phyloP scores from a whole-genome alignment of 2,329 filamentous ascomycete genomes.

The Sporothrix schenckii region DNA sequence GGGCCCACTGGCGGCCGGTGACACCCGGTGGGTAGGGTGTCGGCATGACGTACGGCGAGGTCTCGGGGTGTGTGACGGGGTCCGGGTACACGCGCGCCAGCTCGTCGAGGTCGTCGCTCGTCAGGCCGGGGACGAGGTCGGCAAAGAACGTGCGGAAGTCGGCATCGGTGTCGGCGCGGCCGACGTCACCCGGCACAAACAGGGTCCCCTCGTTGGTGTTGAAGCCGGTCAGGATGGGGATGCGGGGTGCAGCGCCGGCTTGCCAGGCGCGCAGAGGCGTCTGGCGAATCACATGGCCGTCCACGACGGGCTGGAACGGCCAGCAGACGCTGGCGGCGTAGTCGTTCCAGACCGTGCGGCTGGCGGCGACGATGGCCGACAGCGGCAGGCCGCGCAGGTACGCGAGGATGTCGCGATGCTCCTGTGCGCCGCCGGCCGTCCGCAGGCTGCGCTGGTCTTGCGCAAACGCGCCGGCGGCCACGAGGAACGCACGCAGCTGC shows the following conservation, averaged over 20 bases:
- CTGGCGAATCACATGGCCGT: conserved; percentile 59
- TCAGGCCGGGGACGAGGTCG: conserved; percentile 61
- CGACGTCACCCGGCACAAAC: conserved; percentile 56
- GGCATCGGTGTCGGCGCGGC: conserved; percentile 48
- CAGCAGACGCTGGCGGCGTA: conserved; percentile 54
- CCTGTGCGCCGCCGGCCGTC: conserved; percentile 36
- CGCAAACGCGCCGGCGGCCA: conserved; percentile 51
- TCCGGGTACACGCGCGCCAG: conserved; percentile 67
- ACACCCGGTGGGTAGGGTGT: conserved; percentile 45
- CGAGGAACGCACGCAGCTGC: conserved; percentile 60
- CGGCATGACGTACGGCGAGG: conserved; percentile 41
- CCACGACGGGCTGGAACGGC: conserved; percentile 72
- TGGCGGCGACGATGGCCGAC: conserved; percentile 47
- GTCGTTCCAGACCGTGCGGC: conserved; percentile 49
- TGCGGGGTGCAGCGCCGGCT: conserved; percentile 48
- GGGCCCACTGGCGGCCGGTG: conserved; percentile 57
- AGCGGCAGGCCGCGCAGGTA: conserved; percentile 53
- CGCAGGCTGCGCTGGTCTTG: background rate
- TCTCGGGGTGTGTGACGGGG: conserved; percentile 45
- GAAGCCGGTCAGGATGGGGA: conserved; percentile 70
- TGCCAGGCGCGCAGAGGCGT: conserved; percentile 64
- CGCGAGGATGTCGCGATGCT: conserved; percentile 54
- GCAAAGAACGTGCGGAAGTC: conserved; percentile 65
- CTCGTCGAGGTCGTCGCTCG: conserved; percentile 53
- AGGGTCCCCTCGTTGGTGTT: conserved; percentile 69